A percentile compares a stretch with the other conserved stretches of the same genome.
Evolutionary conservation across 257 asterid genomes (phyloP).

Genomic region (Petunia secreta): DNA sequence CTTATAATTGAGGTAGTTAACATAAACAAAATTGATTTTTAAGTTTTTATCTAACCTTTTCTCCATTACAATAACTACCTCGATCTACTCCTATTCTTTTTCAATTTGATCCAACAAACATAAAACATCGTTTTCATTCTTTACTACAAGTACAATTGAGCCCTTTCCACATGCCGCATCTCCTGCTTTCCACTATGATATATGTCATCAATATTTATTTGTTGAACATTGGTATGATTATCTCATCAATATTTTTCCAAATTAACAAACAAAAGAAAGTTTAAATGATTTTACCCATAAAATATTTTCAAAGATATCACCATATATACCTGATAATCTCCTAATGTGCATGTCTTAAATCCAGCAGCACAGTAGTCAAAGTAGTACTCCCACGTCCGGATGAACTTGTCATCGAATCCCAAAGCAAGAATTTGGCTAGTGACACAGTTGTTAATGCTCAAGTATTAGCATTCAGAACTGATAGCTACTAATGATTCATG

Average conservation of each 20-base stretch:
- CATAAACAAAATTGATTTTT: too few species aligned
- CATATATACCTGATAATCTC: slow-evolving; percentile 22
- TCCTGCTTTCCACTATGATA: neutral
- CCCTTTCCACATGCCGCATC: neutral
- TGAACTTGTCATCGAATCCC: slow-evolving; percentile 85
- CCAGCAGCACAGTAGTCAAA: slow-evolving; percentile 81
- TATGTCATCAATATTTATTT: slow-evolving; percentile 39
- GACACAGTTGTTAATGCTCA: slow-evolving; percentile 3
- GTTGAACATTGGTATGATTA: slow-evolving; percentile 50
- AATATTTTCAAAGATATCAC: neutral
- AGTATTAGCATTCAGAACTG: neutral
- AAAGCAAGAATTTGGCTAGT: slow-evolving; percentile 62
- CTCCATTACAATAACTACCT: neutral
- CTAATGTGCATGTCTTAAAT: slow-evolving; percentile 52
- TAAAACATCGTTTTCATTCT: neutral
- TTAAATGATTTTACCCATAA: neutral
- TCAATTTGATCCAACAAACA: neutral
- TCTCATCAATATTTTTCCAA: neutral
- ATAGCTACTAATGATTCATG: slow-evolving; percentile 27
- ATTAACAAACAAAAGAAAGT: neutral
- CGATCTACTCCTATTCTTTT: neutral
- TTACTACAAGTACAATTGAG: neutral
- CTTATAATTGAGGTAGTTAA: too few species aligned
- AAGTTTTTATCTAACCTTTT: too few species aligned
- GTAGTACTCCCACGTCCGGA: slow-evolving; percentile 93